A percentile compares a stretch with the other conserved stretches of the same genome.
Conservation (phyloP, 2,329 filamentous ascomycete genomes). For the Biscogniauxia sp. region DNA sequence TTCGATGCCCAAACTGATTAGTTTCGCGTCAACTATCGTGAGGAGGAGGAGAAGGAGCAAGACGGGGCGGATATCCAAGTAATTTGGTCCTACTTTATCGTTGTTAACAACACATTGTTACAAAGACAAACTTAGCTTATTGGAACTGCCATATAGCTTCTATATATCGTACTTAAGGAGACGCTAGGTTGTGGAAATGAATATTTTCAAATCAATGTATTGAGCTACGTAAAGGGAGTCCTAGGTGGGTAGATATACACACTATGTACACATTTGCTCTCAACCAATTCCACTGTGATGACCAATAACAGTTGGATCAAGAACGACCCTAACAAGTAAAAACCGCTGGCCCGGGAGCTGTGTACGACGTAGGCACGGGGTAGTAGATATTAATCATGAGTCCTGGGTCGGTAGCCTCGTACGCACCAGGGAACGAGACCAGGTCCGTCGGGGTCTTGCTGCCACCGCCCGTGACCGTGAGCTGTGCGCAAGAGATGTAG, state of each 20-base stretch:
- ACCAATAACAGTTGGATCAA: too few relatives aligned
- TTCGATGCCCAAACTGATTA: conserved; percentile 34
- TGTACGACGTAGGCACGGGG: conserved; percentile 39
- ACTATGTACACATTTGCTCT: conserved; percentile 1
- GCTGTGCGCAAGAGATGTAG: conserved; percentile 40
- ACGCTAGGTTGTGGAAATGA: too few relatives aligned
- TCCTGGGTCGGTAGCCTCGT: conserved; percentile 40
- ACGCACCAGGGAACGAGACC: conserved; percentile 43
- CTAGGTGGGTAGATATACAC: too few relatives aligned
- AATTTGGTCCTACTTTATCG: neutral
- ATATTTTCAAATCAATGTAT: too few relatives aligned
- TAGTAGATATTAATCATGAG: conserved; percentile 45
- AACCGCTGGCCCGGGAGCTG: conserved; percentile 27
- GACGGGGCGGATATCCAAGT: neutral
- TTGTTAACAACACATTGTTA: neutral
- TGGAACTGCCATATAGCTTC: too few relatives aligned
- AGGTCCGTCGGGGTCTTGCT: conserved; percentile 35
- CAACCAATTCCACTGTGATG: neutral
- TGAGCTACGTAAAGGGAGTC: too few relatives aligned
- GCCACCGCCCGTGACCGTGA: conserved; percentile 43
- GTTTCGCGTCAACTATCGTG: neutral
- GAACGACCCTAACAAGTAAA: conserved; percentile 25
- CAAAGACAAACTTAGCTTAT: neutral
- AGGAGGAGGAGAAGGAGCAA: neutral
- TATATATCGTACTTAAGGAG: too few relatives aligned